Evolutionary conservation across 768 basidiomycete genomes (phyloP).

Genomic region (Lactarius evosmus): DNA sequence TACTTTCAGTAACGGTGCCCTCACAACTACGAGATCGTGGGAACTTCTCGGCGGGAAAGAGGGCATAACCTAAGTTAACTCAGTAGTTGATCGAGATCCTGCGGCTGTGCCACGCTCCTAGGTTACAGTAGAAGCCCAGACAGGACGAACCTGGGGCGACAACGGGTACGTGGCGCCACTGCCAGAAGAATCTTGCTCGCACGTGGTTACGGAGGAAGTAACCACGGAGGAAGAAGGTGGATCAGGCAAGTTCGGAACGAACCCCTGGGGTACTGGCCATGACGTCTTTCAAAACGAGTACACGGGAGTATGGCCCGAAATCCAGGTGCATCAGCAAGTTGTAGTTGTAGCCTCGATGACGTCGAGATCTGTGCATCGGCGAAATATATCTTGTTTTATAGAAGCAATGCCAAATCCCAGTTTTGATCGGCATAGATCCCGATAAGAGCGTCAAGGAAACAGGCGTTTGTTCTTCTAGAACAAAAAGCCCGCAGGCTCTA

Average conservation of each 20-base stretch:
- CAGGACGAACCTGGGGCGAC: background rate
- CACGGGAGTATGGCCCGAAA: constrained; percentile 6
- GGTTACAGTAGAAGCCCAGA: background rate
- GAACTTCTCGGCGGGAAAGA: background rate
- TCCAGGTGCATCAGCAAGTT: background rate
- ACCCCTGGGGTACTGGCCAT: background rate
- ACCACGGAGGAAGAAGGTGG: constrained; percentile 11
- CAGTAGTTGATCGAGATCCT: constrained; percentile 11
- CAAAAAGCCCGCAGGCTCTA: background rate
- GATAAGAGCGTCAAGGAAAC: background rate
- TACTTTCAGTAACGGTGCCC: background rate
- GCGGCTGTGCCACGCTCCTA: background rate
- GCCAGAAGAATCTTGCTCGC: background rate
- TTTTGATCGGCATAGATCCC: constrained; percentile 6
- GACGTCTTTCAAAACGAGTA: constrained; percentile 8
- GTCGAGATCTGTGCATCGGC: constrained; percentile 1
- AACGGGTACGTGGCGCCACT: background rate
- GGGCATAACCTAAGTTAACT: background rate
- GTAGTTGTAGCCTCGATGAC: background rate
- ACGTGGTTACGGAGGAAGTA: constrained; percentile 8
- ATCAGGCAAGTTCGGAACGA: constrained; percentile 15
- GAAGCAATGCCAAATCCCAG: background rate
- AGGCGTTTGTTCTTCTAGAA: background rate
- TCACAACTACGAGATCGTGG: background rate
- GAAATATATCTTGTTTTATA: background rate